These are phyloP conservation scores for Scleroderma citrinum DNA, from an alignment of 768 basidiomycete genomes.

Conservation along the genomic window DNA sequence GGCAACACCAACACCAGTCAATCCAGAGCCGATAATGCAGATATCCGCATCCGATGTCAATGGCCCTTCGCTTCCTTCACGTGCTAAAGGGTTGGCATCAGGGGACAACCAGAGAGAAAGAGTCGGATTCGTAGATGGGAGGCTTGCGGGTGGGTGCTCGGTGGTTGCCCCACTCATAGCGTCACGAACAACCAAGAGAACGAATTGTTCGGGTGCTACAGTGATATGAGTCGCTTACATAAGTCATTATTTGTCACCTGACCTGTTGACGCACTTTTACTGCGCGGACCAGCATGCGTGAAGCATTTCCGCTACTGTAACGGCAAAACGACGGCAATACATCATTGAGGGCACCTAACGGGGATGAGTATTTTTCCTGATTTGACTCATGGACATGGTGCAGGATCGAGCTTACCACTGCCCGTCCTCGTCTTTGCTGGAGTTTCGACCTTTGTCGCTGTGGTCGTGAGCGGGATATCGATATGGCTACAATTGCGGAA, in stretches of 20 bases:
- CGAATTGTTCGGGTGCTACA: no score
- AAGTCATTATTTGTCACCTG: no score
- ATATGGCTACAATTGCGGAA: constrained; percentile 81
- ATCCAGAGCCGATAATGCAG: constrained; percentile 64
- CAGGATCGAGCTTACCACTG: constrained; percentile 55
- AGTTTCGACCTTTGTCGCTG: constrained; percentile 60
- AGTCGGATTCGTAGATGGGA: no score
- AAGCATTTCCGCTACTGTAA: no score
- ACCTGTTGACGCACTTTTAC: no score
- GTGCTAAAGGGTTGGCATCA: constrained; percentile 51
- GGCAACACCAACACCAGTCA: constrained; percentile 70
- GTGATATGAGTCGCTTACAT: no score
- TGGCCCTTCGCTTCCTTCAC: constrained; percentile 55
- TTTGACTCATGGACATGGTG: constrained; percentile 32
- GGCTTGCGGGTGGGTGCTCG: no score
- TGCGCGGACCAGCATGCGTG: background rate
- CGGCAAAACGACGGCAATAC: no score
- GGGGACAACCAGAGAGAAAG: constrained; percentile 65
- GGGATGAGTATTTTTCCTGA: constrained; percentile 13
- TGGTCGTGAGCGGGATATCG: constrained; percentile 63
- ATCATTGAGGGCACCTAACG: no score
- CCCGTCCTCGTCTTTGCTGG: constrained; percentile 59
- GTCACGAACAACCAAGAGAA: no score
- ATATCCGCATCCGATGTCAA: constrained; percentile 57
- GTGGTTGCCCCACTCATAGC: no score